These are phyloP conservation scores for Coemansia sp. DNA, from an alignment of 192 early-diverging fungal genomes.

Conservation along the genomic window DNA sequence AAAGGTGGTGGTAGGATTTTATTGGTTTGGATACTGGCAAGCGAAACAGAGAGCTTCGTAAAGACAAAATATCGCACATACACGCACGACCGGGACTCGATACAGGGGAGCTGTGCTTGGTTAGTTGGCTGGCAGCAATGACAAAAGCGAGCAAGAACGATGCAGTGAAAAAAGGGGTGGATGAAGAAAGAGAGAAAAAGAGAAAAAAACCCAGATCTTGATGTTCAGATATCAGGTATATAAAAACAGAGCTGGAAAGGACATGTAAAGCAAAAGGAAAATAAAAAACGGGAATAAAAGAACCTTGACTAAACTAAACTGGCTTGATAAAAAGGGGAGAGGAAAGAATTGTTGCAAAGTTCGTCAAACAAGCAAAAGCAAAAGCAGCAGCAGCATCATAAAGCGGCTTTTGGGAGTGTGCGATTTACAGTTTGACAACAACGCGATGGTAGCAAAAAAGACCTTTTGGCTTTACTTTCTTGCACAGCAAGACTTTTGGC, in stretches of 20 bases:
- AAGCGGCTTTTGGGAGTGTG: no score
- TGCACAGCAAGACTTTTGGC: no score
- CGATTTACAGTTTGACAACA: not conserved
- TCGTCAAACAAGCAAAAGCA: no score
- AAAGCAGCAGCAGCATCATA: no score
- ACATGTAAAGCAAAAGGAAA: not conserved
- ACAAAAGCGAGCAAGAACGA: not conserved
- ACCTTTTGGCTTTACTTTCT: not conserved
- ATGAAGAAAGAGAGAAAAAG: not conserved
- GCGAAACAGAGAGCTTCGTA: slow-evolving; percentile 3
- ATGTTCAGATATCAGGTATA: slow-evolving; percentile 1
- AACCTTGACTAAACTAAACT: no score
- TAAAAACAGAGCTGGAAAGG: slow-evolving; percentile 1
- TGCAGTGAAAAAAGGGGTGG: not conserved
- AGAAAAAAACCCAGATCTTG: not conserved
- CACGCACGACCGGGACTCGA: slow-evolving; percentile 8
- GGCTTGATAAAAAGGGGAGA: no score
- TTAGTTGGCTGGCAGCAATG: not conserved
- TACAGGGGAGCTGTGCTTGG: not conserved
- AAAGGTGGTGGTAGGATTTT: not conserved
- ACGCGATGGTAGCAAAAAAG: not conserved
- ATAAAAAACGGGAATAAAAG: no score
- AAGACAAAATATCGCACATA: not conserved
- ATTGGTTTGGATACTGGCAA: not conserved
- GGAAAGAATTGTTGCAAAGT: no score